Conservation (phyloP, 2,329 filamentous ascomycete genomes). For the Epichloe baconii region DNA sequence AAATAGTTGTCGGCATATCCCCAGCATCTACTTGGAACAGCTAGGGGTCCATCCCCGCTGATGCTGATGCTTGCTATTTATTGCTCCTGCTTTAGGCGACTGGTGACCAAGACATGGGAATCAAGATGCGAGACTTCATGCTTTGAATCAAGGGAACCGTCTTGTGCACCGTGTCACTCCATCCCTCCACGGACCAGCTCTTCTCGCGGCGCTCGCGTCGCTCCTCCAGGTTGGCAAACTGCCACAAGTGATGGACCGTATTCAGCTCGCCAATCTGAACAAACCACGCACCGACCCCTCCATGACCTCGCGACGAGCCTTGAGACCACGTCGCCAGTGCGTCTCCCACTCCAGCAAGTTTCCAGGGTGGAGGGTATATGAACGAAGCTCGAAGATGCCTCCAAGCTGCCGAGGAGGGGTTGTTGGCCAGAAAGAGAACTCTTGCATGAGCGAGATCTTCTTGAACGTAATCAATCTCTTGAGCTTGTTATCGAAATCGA, state of each 20-base stretch:
- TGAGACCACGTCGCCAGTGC: slow-evolving; percentile 87
- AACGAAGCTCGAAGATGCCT: slow-evolving; percentile 88
- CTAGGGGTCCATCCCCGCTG: too few relatives aligned
- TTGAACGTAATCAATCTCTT: slow-evolving; percentile 76
- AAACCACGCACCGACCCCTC: slow-evolving; percentile 98
- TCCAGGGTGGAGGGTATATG: slow-evolving; percentile 90
- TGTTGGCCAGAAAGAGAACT: slow-evolving; percentile 99
- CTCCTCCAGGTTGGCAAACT: slow-evolving; percentile 94
- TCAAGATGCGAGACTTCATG: slow-evolving; percentile 89
- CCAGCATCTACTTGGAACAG: neutral
- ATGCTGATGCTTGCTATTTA: too few relatives aligned
- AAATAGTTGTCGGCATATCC: neutral
- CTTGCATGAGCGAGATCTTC: slow-evolving; percentile 89
- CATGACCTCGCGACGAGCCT: slow-evolving; percentile 91
- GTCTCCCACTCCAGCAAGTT: slow-evolving; percentile 98
- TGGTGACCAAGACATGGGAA: slow-evolving; percentile 94
- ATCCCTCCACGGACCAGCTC: slow-evolving; percentile 90
- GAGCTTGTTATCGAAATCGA: slow-evolving; percentile 72
- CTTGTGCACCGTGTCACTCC: slow-evolving; percentile 96
- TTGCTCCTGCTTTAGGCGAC: slow-evolving; percentile 46
- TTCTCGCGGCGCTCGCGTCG: slow-evolving; percentile 80
- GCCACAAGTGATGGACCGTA: slow-evolving; percentile 96
- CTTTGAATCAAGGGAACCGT: slow-evolving; percentile 92
- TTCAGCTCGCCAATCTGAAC: slow-evolving; percentile 96
- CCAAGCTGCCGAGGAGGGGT: slow-evolving; percentile 80